These are phyloP conservation scores for Phytophthora idaei DNA, from an alignment of 352 stramenopile genomes.

Conservation along the genomic window DNA sequence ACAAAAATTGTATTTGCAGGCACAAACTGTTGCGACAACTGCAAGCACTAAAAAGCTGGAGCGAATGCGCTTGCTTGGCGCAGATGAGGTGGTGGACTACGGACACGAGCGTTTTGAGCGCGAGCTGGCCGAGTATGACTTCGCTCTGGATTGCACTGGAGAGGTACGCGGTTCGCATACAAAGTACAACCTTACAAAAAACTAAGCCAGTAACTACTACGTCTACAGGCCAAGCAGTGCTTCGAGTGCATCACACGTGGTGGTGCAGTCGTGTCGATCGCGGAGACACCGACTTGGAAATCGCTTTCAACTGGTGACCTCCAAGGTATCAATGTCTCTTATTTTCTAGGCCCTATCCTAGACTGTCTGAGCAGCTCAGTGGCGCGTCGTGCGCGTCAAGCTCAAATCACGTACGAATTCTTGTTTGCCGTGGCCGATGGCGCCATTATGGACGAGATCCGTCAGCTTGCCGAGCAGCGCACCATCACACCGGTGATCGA, in stretches of 20 bases:
- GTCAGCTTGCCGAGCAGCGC: conserved; percentile 47
- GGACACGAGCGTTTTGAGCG: conserved; percentile 65
- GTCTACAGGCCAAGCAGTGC: conserved; percentile 52
- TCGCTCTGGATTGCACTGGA: conserved; percentile 75
- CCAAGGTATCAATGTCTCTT: conserved; percentile 50
- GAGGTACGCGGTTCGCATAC: conserved; percentile 46
- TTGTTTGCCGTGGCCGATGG: conserved; percentile 55
- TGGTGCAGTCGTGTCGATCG: conserved; percentile 65
- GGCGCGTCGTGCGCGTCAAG: conserved; percentile 50
- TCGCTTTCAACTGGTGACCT: conserved; percentile 35
- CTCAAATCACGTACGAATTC: conserved; percentile 63
- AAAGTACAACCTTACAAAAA: not conserved
- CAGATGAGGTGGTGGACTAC: conserved; percentile 79
- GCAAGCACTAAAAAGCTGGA: conserved; percentile 70
- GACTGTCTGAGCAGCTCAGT: conserved; percentile 69
- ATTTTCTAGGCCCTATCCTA: conserved; percentile 51
- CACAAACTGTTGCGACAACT: conserved; percentile 72
- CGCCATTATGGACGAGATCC: conserved; percentile 56
- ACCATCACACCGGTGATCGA: conserved; percentile 63
- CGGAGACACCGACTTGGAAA: conserved; percentile 54
- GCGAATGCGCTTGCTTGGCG: conserved; percentile 65
- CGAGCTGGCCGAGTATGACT: conserved; percentile 76
- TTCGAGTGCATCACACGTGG: conserved; percentile 65
- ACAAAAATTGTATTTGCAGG: conserved; percentile 26
- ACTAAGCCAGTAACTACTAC: not conserved